Evolutionary conservation across 768 basidiomycete genomes (phyloP), one percentile per base, ranked within the genome.

Genomic region (Pulveroboletus sp.): DNA sequence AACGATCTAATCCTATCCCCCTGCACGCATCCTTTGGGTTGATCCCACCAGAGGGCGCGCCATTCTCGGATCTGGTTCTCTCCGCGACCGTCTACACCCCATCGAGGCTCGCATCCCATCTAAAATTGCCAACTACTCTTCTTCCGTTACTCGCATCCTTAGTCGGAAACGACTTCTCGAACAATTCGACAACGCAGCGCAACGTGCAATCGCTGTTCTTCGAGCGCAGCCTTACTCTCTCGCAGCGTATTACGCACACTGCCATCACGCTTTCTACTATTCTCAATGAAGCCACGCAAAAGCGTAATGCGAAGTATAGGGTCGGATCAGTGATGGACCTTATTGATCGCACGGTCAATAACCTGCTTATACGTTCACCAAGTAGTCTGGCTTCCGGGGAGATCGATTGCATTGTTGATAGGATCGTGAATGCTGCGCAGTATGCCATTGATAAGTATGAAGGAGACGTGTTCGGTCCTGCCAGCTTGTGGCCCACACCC

Each of bases 111-210:
- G 86, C 90, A 9, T 62, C 73, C 0, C 82, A 86, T 58, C 67
- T 93, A 3, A 76, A 81, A 40, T 69, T 92, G 12, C 85, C 89
- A 1, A 70, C 79, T 7, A 78, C 84, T 0, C 74, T 92, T 32
- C 78, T 93, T 26, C 90, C 90, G 2, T 75, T 93, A 6, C 71
- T 92, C 4, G 87, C 82, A 17, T 85, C 89, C 10, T 69, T 92
- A 16, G 78, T 89, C 5, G 90, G 90, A 42, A 91, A 91, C 58
- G 90, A 92, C 63, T 92, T 80, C 60, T 78, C 86, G 0, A 76
- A 75, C 42, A 74, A 61, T 10, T 75, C 79, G 39, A 69, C 76
- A 7, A 71, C 71, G 34, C 73, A 73, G 19, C 76, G 74, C 36
- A 76, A 73, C 51, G 69, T 80, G 9, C 85, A 82, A 60, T 73